Base-by-base conservation (phyloP, 2,329 filamentous ascomycete genomes). In the Diaporthe citri region DNA sequence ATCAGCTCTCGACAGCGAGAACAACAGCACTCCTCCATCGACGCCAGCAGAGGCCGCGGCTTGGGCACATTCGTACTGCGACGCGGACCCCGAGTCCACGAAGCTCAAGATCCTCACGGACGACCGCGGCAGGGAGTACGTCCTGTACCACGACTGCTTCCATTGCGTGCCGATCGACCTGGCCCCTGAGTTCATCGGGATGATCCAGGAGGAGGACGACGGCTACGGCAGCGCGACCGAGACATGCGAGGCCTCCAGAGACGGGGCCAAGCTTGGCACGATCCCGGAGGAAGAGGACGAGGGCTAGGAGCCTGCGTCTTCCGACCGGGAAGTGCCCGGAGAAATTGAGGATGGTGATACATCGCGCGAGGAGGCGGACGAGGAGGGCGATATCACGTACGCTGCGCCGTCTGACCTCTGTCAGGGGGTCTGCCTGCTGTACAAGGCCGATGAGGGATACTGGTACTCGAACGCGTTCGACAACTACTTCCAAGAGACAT, bases 61-160 rank as follows among this genome's bases (percentile, higher is more conserved):
- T 2, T 72, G 57, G 70, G 70, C 46, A 9, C 70, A 72, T 43
- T 72, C 57, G 1, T n/a, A 55, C 57, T 72, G 70, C 34, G 22
- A 60, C 5, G 36, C 10, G 3, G n/a, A 55, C n/a, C 43, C 57
- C 34, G 31, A 62, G 13, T 28, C 17, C 17, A 13, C n/a, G 4
- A 62, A n/a, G 34, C 25, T 72, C 25, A 55, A 52, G 34, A 12
- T 72, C 6, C 46, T 72, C 3, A 34, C 2, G 6, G 70, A 72
- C 46, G n/a, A 34, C 10, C 4, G 12, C 6, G 70, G 46, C 28
- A 51, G 15, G 15, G 57, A 72, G 4, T 72, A 64, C 28, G 46
- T 72, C 17, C 39, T 72, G 2, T 72, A 72, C 34, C 57, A 5
- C 34, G 57, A 72, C 46, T 72, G 70, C 25, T 55, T 72, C 36